A percentile compares a stretch with the other conserved stretches of the same genome.
phyloP scores from a whole-genome alignment of 2,329 filamentous ascomycete species.

The Septoria linicola region DNA sequence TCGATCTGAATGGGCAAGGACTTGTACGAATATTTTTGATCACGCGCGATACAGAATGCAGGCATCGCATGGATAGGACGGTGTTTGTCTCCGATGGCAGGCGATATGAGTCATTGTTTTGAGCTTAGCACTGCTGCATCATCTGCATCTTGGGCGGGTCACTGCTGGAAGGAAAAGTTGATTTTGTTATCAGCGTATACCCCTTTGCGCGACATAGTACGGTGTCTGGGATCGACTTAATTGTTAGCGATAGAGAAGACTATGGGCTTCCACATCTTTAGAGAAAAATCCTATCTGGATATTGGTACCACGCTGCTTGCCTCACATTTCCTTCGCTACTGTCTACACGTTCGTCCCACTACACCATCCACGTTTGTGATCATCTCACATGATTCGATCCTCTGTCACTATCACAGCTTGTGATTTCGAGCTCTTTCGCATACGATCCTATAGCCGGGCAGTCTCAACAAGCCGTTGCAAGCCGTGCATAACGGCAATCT shows the following conservation, averaged over 20 bases:
- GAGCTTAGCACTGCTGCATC: slow-evolving; percentile 8
- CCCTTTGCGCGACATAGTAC: slow-evolving; percentile 14
- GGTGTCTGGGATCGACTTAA: slow-evolving; percentile 4
- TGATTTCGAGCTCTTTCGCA: background rate
- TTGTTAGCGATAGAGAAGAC: background rate
- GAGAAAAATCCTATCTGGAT: background rate
- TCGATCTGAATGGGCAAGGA: slow-evolving; percentile 4
- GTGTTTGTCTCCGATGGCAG: slow-evolving; percentile 11
- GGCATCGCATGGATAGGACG: slow-evolving; percentile 3
- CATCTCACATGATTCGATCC: too few relatives aligned
- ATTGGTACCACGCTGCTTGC: background rate
- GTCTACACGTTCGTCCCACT: too few relatives aligned
- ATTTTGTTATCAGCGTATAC: slow-evolving; percentile 14
- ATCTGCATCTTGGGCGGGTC: slow-evolving; percentile 7
- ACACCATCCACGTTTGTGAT: too few relatives aligned
- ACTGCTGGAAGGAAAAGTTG: slow-evolving; percentile 10
- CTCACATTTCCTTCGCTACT: background rate
- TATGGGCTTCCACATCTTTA: background rate
- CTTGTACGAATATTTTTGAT: slow-evolving; percentile 5
- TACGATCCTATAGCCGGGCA: background rate
- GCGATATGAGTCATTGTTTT: slow-evolving; percentile 13
- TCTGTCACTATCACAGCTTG: background rate
- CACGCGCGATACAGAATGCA: slow-evolving; percentile 1
- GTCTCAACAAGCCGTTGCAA: background rate
- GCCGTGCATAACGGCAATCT: background rate